Conservation (phyloP, 2,329 filamentous ascomycete species). For the Talaromyces marneffei region DNA sequence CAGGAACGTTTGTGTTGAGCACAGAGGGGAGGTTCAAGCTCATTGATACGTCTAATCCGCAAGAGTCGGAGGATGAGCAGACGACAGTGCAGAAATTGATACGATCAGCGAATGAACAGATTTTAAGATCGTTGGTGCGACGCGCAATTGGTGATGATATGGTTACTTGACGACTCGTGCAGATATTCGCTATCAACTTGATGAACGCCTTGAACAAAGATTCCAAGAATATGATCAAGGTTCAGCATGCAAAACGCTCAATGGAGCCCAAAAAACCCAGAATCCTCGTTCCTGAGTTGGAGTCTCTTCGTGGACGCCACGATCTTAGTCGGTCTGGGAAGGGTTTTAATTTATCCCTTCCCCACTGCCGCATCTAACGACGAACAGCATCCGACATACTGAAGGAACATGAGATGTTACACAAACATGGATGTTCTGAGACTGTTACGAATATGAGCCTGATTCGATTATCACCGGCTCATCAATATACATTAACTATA, state of each 20-base stretch:
- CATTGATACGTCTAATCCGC: constrained; percentile 19
- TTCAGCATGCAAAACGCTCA: no score
- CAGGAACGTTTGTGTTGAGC: constrained; percentile 35
- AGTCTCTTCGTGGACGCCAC: neutral
- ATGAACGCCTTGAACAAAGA: neutral
- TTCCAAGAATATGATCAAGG: no score
- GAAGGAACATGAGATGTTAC: neutral
- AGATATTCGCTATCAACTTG: neutral
- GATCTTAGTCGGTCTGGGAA: neutral
- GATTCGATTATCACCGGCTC: neutral
- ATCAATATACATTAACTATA: neutral
- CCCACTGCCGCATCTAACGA: no score
- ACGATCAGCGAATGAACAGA: constrained; percentile 27
- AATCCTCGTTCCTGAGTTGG: neutral
- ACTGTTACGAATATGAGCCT: neutral
- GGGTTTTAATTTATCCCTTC: neutral
- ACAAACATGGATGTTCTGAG: neutral
- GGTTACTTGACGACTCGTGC: neutral
- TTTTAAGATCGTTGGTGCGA: constrained; percentile 28
- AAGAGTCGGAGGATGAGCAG: neutral
- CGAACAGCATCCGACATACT: neutral
- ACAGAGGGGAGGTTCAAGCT: constrained; percentile 37
- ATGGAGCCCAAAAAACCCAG: neutral
- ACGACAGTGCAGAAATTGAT: constrained; percentile 12
- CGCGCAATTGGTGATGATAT: constrained; percentile 23